Base-by-base conservation (phyloP, 257 asterid species). In the Petunia axillaris region DNA sequence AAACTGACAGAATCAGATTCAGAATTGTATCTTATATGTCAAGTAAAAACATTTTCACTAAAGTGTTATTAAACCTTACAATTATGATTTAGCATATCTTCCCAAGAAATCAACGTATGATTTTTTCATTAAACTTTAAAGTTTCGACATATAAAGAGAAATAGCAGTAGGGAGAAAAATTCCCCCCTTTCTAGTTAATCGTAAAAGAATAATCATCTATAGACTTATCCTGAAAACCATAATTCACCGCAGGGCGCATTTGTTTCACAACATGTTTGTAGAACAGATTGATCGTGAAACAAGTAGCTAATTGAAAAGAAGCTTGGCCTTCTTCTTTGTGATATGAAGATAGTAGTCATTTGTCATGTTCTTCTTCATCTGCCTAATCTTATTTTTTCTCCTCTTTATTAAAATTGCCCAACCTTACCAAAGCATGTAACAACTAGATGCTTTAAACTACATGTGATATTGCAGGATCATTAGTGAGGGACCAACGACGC, bases 21-120 rank as follows among this genome's bases (percentile, higher is more conserved):
- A 50, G 16, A 57, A 80, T 75, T 62, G 25, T 35, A 44, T 53
- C 66, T 78, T 81, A 9, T 76, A 4, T 59, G 75, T 41, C 38
- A 25, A 39, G 54, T 67, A 75, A 75, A 35, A 53, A 82, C 80
- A 80, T 75, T 64, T 75, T 39, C 58, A 37, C 44, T 54, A 64
- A 44, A 54, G 43, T 77, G 76, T 55, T 64, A 46, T 80, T 75
- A 14, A 84, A 91, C 98, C 90, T 89, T 92, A 70, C 98, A 93
- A 65, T 90, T 91, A 90, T 95, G 98, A 84, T 95, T 95, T 46
- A 95, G 86, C 98, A 95, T 95, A 86, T 95, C 98, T 44, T 98
- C 98, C 98, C 98, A 95, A 80, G 98, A 97, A 89, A 95, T 98
- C 90, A 95, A 88, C 5, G 97, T 95, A 80, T 2, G 8, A 13